phyloP scores from a whole-genome alignment of 495 filamentous ascomycete genomes.

The Baudoinia panamericana region DNA sequence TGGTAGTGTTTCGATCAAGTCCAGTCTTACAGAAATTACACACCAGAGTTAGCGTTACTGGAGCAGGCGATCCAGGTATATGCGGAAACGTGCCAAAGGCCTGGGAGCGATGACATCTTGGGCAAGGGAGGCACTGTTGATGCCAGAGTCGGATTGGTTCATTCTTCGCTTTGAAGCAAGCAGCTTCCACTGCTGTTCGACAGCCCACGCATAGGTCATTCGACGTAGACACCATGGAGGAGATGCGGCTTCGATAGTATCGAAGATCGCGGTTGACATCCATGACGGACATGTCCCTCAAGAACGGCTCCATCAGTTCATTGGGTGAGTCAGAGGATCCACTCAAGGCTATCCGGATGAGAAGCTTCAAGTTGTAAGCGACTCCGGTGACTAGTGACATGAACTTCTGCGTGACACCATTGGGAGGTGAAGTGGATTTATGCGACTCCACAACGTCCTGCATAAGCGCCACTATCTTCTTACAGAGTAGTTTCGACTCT shows the following conservation, averaged over 20 bases:
- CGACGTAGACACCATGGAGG: conserved; percentile 56
- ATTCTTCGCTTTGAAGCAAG: conserved; percentile 60
- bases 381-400: conserved; percentile 90
- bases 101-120: no score
- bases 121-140: no score
- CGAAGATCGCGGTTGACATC: conserved; percentile 28
- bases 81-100: no score
- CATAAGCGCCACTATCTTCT: conserved; percentile 98
- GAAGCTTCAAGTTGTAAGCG: conserved; percentile 93
- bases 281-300: conserved; percentile 51
- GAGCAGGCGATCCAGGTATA: no score
- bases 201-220: conserved; percentile 68
- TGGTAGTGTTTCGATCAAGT: no score
- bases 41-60: no score
- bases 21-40: no score
- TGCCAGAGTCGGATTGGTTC: no score
- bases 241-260: conserved; percentile 55
- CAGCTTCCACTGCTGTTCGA: conserved; percentile 81
- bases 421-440: conserved; percentile 69
- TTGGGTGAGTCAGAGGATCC: conserved; percentile 77
- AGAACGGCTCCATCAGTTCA: conserved; percentile 68
- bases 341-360: conserved; percentile 93
- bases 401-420: conserved; percentile 94
- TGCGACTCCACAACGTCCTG: conserved; percentile 83
- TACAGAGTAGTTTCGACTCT: conserved; percentile 94